Evolutionary conservation across 2,329 filamentous ascomycete species (phyloP).

Genomic region (Uncinocarpus reesii): DNA sequence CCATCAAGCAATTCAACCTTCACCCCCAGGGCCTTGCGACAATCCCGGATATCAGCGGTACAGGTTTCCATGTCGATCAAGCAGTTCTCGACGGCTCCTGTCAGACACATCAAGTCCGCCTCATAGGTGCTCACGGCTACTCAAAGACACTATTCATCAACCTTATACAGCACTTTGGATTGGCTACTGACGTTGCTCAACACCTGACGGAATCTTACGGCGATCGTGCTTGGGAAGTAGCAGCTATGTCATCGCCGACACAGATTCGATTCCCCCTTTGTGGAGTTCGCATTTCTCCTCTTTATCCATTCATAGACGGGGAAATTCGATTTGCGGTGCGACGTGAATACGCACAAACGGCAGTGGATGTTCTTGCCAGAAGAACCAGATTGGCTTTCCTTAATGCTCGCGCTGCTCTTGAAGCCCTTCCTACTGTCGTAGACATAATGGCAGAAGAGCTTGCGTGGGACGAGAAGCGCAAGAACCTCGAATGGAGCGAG

Average conservation of each 20-base stretch:
- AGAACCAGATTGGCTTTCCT: slow-evolving; percentile 79
- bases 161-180: slow-evolving; percentile 81
- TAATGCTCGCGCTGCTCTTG: slow-evolving; percentile 81
- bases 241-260: slow-evolving; percentile 65
- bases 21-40: slow-evolving; percentile 47
- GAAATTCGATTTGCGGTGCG: slow-evolving; percentile 80
- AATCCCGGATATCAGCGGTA: slow-evolving; percentile 58
- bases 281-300: slow-evolving; percentile 63
- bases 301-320: slow-evolving; percentile 87
- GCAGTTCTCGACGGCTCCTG: slow-evolving; percentile 62
- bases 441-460: slow-evolving; percentile 78
- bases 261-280: slow-evolving; percentile 71
- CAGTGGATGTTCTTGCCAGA: slow-evolving; percentile 76
- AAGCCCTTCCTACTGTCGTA: slow-evolving; percentile 73
- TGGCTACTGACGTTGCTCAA: slow-evolving; percentile 85
- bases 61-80: slow-evolving; percentile 59
- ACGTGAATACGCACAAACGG: slow-evolving; percentile 86
- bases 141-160: slow-evolving; percentile 91
- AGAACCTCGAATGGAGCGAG: slow-evolving; percentile 74
- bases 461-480: slow-evolving; percentile 52
- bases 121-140: slow-evolving; percentile 77
- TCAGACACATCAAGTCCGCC: slow-evolving; percentile 71
- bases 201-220: slow-evolving; percentile 82
- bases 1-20: slow-evolving; percentile 59
- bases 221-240: slow-evolving; percentile 85